Percentiles rank a stretch among this genome's conserved stretches.
phyloP scores from a whole-genome alignment of 768 basidiomycete genomes.

The Plicaturopsis crispa region DNA sequence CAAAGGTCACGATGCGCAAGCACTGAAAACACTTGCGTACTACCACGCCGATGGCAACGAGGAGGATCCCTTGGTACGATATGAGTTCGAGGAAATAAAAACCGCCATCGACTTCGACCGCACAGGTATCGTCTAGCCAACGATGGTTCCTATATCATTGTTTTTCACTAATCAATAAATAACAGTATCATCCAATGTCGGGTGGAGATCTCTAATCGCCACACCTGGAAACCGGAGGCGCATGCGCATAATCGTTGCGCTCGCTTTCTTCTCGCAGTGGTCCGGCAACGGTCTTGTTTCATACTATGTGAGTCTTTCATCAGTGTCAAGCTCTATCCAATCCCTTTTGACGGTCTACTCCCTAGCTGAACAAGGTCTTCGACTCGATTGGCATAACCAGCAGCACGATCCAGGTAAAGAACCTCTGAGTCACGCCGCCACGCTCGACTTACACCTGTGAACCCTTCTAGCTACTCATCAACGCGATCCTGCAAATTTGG shows the following conservation, averaged over 20 bases:
- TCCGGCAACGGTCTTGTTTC: constrained; percentile 81
- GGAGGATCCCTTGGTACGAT: constrained; percentile 61
- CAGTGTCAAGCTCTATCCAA: no score
- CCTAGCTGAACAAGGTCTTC: constrained; percentile 70
- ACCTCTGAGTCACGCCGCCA: constrained; percentile 69
- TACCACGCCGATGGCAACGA: constrained; percentile 77
- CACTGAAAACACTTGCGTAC: constrained; percentile 63
- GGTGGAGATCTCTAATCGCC: constrained; percentile 61
- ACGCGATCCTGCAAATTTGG: constrained; percentile 81
- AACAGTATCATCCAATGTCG: constrained; percentile 46
- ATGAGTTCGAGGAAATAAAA: constrained; percentile 79
- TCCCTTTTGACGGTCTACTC: no score
- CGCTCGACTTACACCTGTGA: constrained; percentile 81
- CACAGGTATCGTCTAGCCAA: no score
- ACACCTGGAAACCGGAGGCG: constrained; percentile 71
- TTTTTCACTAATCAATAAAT: no score
- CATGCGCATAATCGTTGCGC: constrained; percentile 66
- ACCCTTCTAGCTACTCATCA: constrained; percentile 70
- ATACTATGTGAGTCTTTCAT: no score
- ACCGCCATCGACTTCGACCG: constrained; percentile 66
- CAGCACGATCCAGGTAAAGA: constrained; percentile 35
- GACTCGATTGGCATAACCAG: constrained; percentile 58
- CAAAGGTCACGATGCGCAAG: constrained; percentile 67
- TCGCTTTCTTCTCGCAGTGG: constrained; percentile 85
- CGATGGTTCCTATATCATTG: no score